These are phyloP conservation scores for Penicillium frequentans DNA, from an alignment of 2,329 filamentous ascomycete genomes.

Conservation along the genomic window DNA sequence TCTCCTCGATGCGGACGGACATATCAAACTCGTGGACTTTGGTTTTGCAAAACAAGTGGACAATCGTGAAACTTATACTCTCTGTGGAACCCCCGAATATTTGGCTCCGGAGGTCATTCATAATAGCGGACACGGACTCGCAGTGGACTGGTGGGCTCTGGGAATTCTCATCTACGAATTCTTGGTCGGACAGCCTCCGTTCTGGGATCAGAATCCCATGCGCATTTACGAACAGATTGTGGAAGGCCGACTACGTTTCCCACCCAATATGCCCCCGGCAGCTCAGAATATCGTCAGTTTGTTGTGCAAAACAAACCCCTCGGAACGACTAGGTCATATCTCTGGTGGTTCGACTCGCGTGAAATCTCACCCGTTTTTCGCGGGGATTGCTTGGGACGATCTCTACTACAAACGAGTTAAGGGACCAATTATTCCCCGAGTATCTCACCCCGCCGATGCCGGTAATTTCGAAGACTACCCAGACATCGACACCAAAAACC, in stretches of 20 bases:
- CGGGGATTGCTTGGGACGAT: conserved; percentile 62
- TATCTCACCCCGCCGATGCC: conserved; percentile 60
- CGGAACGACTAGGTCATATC: conserved; percentile 63
- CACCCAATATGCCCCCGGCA: conserved; percentile 57
- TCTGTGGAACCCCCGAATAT: conserved; percentile 68
- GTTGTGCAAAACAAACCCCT: conserved; percentile 64
- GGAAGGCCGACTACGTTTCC: conserved; percentile 62
- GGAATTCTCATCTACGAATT: conserved; percentile 69
- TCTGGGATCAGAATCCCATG: conserved; percentile 70
- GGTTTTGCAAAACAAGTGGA: conserved; percentile 66
- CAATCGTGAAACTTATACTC: conserved; percentile 61
- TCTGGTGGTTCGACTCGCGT: conserved; percentile 60
- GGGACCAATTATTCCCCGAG: conserved; percentile 63
- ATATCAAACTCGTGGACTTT: conserved; percentile 67
- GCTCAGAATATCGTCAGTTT: conserved; percentile 62
- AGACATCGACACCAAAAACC: conserved; percentile 52
- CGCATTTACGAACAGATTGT: conserved; percentile 70
- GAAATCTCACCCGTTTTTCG: conserved; percentile 63
- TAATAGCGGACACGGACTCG: conserved; percentile 64
- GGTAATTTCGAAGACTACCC: conserved; percentile 68
- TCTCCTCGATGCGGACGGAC: conserved; percentile 63
- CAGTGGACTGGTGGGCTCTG: conserved; percentile 70
- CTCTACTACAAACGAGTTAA: conserved; percentile 60
- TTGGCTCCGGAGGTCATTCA: conserved; percentile 67
- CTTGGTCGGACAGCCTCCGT: conserved; percentile 65